These are phyloP conservation scores for Pseudocercospora vitis DNA, from an alignment of 2,329 filamentous ascomycete species.

Conservation along the genomic window DNA sequence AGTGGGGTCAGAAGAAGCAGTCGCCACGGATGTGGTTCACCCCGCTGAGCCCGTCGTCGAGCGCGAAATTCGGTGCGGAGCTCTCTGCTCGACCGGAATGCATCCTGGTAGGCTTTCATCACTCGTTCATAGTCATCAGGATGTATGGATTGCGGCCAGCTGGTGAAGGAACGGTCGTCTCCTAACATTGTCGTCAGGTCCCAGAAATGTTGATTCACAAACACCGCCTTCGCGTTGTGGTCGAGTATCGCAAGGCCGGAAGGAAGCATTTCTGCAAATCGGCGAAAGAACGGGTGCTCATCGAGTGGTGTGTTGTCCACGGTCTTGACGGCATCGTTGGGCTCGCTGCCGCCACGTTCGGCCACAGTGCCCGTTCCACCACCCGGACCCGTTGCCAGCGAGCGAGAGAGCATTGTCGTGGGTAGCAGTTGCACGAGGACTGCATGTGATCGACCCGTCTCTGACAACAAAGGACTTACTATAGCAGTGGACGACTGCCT, in stretches of 20 bases:
- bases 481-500: constrained; percentile 24
- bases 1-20: constrained; percentile 47
- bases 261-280: constrained; percentile 49
- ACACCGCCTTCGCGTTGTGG: constrained; percentile 46
- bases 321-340: not conserved
- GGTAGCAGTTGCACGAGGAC: constrained; percentile 30
- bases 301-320: constrained; percentile 32
- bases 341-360: constrained; percentile 2
- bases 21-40: constrained; percentile 40
- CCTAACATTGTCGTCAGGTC: constrained; percentile 46
- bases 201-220: constrained; percentile 50
- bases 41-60: constrained; percentile 22
- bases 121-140: constrained; percentile 47
- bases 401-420: constrained; percentile 19
- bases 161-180: constrained; percentile 43
- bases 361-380: constrained; percentile 7
- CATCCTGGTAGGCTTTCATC: constrained; percentile 46
- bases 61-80: constrained; percentile 48
- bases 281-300: constrained; percentile 46
- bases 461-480: constrained; percentile 29
- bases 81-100: constrained; percentile 42
- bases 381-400: constrained; percentile 7
- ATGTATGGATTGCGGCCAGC: constrained; percentile 50
- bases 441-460: constrained; percentile 11
- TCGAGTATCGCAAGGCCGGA: constrained; percentile 50